Evolutionary conservation across 257 asterid genomes (phyloP), one percentile per base, ranked within the genome.

Genomic region (Solanum phureja): DNA sequence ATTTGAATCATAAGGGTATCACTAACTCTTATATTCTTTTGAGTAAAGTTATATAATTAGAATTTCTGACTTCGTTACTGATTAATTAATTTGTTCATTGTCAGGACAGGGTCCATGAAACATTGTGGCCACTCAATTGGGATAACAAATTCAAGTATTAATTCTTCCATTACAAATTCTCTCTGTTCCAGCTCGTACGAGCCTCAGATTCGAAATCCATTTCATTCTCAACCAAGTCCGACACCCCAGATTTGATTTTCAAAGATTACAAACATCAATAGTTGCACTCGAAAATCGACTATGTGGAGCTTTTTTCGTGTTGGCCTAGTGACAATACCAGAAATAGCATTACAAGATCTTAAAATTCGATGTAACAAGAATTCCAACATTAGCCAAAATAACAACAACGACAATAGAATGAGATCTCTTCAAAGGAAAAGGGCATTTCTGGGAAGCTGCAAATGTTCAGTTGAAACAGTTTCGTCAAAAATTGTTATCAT

Each of bases 161-260:
- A 7, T 29, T 71, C 86, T 58, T 9, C 18, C 88, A 35, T 91
- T 77, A 5, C 86, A 42, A 64, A 86, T 62, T 18, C 90, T 31
- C 21, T 60, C 56, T 76, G 14, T 40, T 87, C 87, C 52, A 44
- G 52, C 86, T 88, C 35, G 85, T 7, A 49, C 31, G 37, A 18
- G 44, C 42, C 42, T 52, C 40, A 73, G 58, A 90, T 91, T 14
- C 90, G 87, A 5, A 92, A 92, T 83, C 93, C 87, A 24, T 94
- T 93, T 90, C 94, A 94, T 81, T 95, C 98, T 34, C 95, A 93
- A 87, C 98, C 95, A 1, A 96, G 99, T 83, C 98, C 98, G 1
- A 94, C 96, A 7, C 98, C 98, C 60, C 93, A 88, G 19, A 60
- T 95, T 49, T 88, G 86, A n/a, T 74, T 88, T 9, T 84, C 95